Evolutionary conservation across 805 yeast species (phyloP), one percentile per base, ranked within the genome.

Genomic region (Wickerhamiella azyma): DNA sequence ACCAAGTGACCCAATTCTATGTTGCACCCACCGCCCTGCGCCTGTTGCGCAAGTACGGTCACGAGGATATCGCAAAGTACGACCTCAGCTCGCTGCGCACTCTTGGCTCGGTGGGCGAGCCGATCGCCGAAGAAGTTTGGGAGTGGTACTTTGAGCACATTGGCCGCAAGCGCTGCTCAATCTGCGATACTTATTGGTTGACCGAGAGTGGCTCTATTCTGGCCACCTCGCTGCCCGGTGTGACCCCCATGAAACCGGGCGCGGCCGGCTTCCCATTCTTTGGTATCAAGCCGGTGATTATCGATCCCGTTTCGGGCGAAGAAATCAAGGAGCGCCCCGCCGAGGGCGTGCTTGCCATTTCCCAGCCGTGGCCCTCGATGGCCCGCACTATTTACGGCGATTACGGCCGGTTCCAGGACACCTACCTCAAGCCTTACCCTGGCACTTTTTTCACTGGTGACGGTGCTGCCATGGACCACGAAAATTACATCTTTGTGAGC

Each of bases 1-100:
- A 92, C 70, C 80, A 74, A 67, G 96, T 85, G 44, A 88, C 94
- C 46, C 96, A 88, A 62, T 89, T 92, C 71, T 92, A 92, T 66
- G 95, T 92, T 54, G 98, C 98, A 6, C 98, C 98, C 62, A 92
- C 98, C 37, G 97, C 97, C 14, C 74, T 92, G 60, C 81, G 98
- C 66, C 74, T 92, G 62, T 79, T 92, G 64, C 76, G 78, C 62
- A 76, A 88, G 64, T 94, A 94, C 45, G 98, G 98, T 57, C 85
- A 84, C 62, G 75, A 77, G 41, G 83, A 73, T 61, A 84, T 92
- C 60, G 77, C 80, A 55, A 77, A 81, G 55, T 85, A 80, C 62
- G 92, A 86, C 63, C 75, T 86, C 53, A 75, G 81, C 17, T 78
- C 94, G n/a, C 67, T 92, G 59, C 81, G 97, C 65, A 85, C 86